A percentile compares a stretch with the other conserved stretches of the same genome.
Conservation (phyloP, 2,329 filamentous ascomycete species). For the Eutypa lata region DNA sequence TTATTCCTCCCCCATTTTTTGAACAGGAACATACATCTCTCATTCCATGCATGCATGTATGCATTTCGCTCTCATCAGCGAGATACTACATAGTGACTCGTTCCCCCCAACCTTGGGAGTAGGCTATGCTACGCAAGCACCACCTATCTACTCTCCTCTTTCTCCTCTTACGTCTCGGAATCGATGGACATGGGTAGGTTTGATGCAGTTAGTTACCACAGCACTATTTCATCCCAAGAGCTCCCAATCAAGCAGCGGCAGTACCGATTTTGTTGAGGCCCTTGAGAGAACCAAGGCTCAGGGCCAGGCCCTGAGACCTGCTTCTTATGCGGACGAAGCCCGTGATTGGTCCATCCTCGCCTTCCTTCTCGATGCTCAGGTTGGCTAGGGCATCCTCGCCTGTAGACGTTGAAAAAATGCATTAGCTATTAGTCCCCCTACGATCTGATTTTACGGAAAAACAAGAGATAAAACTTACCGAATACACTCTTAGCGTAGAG, state of each 20-base stretch:
- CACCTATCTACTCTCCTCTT: no score
- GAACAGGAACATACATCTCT: slow-evolving; percentile 2
- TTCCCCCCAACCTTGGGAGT: no score
- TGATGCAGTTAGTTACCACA: not conserved
- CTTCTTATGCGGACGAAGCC: slow-evolving; percentile 98
- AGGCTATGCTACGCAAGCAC: no score
- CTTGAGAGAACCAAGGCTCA: slow-evolving; percentile 92
- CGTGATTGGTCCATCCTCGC: slow-evolving; percentile 89
- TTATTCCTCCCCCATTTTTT: slow-evolving; percentile 2
- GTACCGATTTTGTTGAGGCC: slow-evolving; percentile 79
- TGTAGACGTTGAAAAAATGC: slow-evolving; percentile 37
- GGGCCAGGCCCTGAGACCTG: slow-evolving; percentile 88
- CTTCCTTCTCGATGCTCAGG: slow-evolving; percentile 95
- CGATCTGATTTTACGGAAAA: no score
- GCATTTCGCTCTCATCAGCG: no score
- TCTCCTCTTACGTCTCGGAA: no score
- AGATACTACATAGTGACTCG: no score
- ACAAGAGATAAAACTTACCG: slow-evolving; percentile 63
- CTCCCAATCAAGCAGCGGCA: slow-evolving; percentile 25
- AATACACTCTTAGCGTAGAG: slow-evolving; percentile 96
- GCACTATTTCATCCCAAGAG: not conserved
- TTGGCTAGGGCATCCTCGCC: slow-evolving; percentile 98
- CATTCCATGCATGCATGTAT: not conserved
- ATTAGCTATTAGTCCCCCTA: slow-evolving; percentile 13
- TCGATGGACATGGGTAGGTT: no score